These are phyloP conservation scores for Penicillium digitatum DNA, from an alignment of 2,329 filamentous ascomycete species.

Conservation along the genomic window DNA sequence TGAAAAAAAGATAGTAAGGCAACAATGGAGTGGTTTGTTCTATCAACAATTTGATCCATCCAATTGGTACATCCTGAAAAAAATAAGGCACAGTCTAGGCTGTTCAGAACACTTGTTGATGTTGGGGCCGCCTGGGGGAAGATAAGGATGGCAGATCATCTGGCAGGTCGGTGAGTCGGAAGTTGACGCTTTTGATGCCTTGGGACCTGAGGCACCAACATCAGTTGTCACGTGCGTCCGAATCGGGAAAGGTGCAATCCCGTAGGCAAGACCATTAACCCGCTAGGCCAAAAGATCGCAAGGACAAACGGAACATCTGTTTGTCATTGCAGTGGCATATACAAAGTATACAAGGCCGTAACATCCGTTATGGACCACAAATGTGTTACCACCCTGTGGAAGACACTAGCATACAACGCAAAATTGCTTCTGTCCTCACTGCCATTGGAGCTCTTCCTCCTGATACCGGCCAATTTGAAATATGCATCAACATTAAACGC, in stretches of 20 bases:
- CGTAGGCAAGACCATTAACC: too few species aligned
- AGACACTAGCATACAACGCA: background rate
- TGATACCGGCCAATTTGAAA: background rate
- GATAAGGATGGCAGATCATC: constrained; percentile 12
- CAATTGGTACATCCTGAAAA: background rate
- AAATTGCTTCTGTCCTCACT: background rate
- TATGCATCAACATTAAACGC: background rate
- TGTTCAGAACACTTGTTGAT: background rate
- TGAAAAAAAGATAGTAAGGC: background rate
- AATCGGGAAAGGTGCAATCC: too few species aligned
- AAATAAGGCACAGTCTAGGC: background rate
- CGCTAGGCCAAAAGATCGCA: too few species aligned
- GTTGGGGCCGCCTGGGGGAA: constrained; percentile 4
- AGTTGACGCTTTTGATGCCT: constrained; percentile 6
- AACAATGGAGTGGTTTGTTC: background rate
- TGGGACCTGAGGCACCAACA: background rate
- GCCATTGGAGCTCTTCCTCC: background rate
- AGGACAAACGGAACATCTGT: too few species aligned
- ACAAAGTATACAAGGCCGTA: too few species aligned
- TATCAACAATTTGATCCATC: background rate
- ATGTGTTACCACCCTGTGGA: background rate
- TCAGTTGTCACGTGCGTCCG: background rate
- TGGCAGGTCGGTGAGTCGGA: constrained; percentile 9
- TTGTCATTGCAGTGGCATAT: too few species aligned
- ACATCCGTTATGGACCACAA: too few species aligned